Base-by-base conservation (phyloP, 768 basidiomycete genomes). In the Auricularia heimuer region DNA sequence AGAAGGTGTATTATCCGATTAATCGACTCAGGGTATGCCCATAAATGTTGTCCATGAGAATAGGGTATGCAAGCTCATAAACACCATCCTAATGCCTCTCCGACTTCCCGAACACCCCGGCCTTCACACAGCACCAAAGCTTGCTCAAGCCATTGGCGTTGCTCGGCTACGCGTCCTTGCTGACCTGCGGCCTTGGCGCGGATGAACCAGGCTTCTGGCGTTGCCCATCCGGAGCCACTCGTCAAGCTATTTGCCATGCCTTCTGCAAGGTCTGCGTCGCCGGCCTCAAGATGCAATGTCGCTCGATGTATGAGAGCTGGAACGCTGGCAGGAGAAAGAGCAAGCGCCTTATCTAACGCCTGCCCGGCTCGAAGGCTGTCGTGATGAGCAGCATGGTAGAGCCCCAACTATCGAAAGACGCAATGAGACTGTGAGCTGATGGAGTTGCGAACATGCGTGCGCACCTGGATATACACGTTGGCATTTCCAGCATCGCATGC, bases 161-260 rank as follows among this genome's bases (percentile, higher is more conserved):
- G 90, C 62, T 84, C 79, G 62, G 85, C 87, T 67, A 82, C 84
- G 62, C 88, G 81, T 2, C 83, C 88, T 70, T 91, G 92, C 68
- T 86, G 71, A 61, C 87, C 85, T 70, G 89, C 89, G 29, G 88
- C 88, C 70, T 87, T 92, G 4, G 87, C 91, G 14, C 98, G 81
- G 73, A 86, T 90, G 74, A 89, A 96, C 96, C 96, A 99, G 33
- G 90, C 95, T 73, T 98, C 96, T 0, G 94, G 85, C 1, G 90
- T 83, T 73, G 97, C 89, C 94, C 94, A 98, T 11, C 89, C 96
- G 0, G 79, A 77, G 0, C 89, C 91, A 47, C 85, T 83, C 0
- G 93, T 91, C 61, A 94, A 71, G 67, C 90, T 85, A 1, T 83
- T 83, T 34, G 98, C 80, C 70, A 95, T 77, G 2, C 89, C 88